Evolutionary conservation across 1,284 basidiomycete species (phyloP), one percentile per base, ranked within the genome.

Genomic region (Boletellus dicymbophilus): DNA sequence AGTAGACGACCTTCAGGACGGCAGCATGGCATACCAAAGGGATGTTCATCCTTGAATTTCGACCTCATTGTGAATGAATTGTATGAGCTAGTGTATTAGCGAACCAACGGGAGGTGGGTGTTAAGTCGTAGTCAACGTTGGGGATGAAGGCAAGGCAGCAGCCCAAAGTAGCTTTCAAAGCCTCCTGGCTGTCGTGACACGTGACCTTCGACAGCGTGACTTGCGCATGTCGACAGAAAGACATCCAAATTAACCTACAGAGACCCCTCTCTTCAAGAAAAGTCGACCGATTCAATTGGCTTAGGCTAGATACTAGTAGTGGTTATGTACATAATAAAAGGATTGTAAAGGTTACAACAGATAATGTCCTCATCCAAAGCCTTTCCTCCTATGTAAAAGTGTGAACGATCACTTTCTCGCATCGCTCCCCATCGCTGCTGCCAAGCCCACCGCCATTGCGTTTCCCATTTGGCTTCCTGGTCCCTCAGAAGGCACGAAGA

Each of bases 41-140:
- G 92, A 74, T 99, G 97, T 78, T 99, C 97, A 74, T 98, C 96
- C 85, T 99, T 99, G 82, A 99, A 99, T 79, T 98, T 97, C 70
- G 95, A 96, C 70, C 95, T 86, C 88, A 98, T 97, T 48, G 37
- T 46, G 46, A 22, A 34, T 46, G 23, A 13, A 2, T 52, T 31
- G 12, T 47, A 25, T 16, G 39, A 54, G 50, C 53, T 49, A 30
- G 34, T 10, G 53, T 44, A 33, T 42, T 43, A 26, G 42, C 36
- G 39, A 40, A 41, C 21, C 54, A 51, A 43, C 43, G 33, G 45
- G 44, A 52, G 50, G 53, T 51, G 44, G 51, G 46, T 50, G 48
- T 43, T 28, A 59, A 18, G 63, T 71, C 53, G 68, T 67, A 62
- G 66, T 70, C 61, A 60, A 59, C 62, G 67, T 61, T 57, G 62